A percentile compares a stretch with the other conserved stretches of the same genome.
Conservation (phyloP, 140 eudicot genomes). For the Oenanthe javanica region DNA sequence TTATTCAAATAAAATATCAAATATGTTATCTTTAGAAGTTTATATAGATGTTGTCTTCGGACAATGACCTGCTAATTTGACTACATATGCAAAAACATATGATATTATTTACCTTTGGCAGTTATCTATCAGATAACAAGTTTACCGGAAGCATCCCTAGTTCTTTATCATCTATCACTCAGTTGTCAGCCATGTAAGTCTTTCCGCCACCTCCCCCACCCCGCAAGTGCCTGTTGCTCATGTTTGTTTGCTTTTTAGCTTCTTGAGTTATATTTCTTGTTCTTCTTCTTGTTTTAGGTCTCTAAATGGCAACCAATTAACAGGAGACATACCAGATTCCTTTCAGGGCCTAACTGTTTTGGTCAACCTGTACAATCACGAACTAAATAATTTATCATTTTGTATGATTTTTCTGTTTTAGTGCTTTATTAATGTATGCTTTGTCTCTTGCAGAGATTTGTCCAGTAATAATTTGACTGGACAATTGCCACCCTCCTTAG, state of each 20-base stretch:
- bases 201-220: background rate
- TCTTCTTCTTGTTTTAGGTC: constrained; percentile 41
- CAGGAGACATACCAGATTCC: constrained; percentile 87
- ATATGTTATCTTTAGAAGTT: background rate
- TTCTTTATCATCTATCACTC: constrained; percentile 48
- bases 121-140: constrained; percentile 89
- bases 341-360: constrained; percentile 51
- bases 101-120: constrained; percentile 56
- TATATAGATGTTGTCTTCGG: background rate
- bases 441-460: constrained; percentile 45
- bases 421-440: background rate
- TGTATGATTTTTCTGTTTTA: background rate
- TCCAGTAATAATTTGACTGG: constrained; percentile 75
- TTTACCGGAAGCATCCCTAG: constrained; percentile 73
- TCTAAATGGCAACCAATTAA: constrained; percentile 62
- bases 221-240: background rate
- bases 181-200: constrained; percentile 65
- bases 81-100: background rate
- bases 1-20: background rate
- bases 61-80: background rate
- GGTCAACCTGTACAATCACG: constrained; percentile 58
- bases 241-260: constrained; percentile 1
- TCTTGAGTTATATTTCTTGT: constrained; percentile 1
- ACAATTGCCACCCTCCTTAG: constrained; percentile 55
- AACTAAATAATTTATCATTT: background rate